Base-by-base conservation (phyloP, 2,329 filamentous ascomycete species). In the Penicillium sp. region DNA sequence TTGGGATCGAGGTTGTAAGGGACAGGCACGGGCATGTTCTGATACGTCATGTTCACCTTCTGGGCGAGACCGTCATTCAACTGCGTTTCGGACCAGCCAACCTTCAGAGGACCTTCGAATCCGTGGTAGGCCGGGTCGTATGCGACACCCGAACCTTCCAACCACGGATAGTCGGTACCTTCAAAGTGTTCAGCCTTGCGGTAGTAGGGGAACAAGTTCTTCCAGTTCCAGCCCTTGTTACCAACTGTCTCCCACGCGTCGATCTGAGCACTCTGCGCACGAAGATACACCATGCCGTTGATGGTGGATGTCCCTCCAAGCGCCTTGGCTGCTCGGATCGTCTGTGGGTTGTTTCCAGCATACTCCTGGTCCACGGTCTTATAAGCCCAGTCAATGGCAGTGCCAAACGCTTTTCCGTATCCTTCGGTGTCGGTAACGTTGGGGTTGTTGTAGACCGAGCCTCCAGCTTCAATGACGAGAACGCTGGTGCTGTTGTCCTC, bases 291-390 rank as follows among this genome's bases (percentile, higher is more conserved):
- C 64, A 67, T 58, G 60, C 66, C 71, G 55, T 75, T 74, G 43
- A 75, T 72, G 8, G 63, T 60, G 13, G 67, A 71, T 3, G 69
- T 70, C 5, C 71, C 73, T 35, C 69, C 69, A 2, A 74, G 52
- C 0, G 67, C 70, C 50, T 69, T 74, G 2, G 70, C 72, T n/a
- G 69, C 67, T 36, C 60, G 60, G 37, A 72, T 59, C 4, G 55
- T 56, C 27, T 69, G 53, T 0, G 42, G 51, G 4, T 27, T 46
- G 22, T 61, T 59, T 7, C 53, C 61, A 2, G 57, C 65, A 58
- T 69, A 69, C 22, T 57, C 64, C 48, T 75, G 72, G 11, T 62
- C 60, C 4, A 56, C 63, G 16, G 65, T 71, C 43, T 61, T 46
- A 37, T 72, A 74, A 2, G 58, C 55, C 69, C 68, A 75, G 49